Conservation (phyloP, 768 basidiomycete genomes). For the Pholiota conissans region DNA sequence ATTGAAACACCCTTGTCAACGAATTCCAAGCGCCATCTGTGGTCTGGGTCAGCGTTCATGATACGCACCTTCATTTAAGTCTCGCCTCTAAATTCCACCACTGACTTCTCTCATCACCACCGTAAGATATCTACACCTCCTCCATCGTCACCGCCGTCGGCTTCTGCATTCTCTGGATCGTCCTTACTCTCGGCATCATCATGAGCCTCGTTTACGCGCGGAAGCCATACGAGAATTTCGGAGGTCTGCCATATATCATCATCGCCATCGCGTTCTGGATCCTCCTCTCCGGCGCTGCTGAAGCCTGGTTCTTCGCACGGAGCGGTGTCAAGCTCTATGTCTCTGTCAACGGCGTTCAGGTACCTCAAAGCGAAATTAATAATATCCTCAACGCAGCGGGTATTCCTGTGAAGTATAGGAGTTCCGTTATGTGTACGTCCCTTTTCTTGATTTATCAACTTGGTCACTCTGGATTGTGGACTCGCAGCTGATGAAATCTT, state of each 20-base stretch:
- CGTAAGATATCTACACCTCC: not conserved
- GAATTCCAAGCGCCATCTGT: not conserved
- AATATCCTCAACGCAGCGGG: not conserved
- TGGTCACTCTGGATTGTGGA: no score
- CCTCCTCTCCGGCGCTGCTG: not conserved
- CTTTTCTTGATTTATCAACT: not conserved
- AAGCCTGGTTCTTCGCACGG: conserved; percentile 2
- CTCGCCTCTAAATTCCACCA: not conserved
- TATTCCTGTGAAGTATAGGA: not conserved
- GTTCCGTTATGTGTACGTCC: not conserved
- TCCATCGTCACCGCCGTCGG: not conserved
- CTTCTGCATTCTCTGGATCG: not conserved
- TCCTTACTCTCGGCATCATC: not conserved
- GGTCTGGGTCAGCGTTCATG: conserved; percentile 2
- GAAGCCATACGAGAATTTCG: not conserved
- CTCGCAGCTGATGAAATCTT: not conserved
- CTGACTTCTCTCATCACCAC: not conserved
- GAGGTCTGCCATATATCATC: not conserved
- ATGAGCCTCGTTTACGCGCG: not conserved
- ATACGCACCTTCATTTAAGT: not conserved
- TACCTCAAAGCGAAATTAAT: not conserved
- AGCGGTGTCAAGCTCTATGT: not conserved
- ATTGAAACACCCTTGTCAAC: not conserved
- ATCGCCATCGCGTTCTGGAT: not conserved
- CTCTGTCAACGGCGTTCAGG: not conserved